A percentile compares a stretch with the other conserved stretches of the same genome.
These are phyloP conservation scores for Hygrophorus pudorinus DNA, from an alignment of 768 basidiomycete species.

Conservation along the genomic window DNA sequence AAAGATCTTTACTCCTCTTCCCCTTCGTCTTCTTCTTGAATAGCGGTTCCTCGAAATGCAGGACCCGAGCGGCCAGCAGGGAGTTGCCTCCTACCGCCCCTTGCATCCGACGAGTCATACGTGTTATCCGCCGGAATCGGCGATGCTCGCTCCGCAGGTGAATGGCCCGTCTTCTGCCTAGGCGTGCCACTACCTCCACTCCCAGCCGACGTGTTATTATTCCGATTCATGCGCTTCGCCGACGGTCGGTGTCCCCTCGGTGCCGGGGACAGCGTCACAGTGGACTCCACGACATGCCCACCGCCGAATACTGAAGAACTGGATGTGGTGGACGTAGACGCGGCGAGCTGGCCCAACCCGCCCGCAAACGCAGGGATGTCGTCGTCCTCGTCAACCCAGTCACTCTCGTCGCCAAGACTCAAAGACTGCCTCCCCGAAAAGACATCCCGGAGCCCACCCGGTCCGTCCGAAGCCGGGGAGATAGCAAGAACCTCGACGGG, in stretches of 20 bases:
- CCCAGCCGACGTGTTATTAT: conserved; percentile 15
- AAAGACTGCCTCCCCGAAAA: conserved; percentile 61
- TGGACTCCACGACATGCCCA: too few species aligned
- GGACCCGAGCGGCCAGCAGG: conserved; percentile 61
- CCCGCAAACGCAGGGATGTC: conserved; percentile 66
- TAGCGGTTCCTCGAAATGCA: conserved; percentile 59
- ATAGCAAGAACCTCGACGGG: conserved; percentile 75
- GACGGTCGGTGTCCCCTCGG: conserved; percentile 38
- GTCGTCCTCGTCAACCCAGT: conserved; percentile 87
- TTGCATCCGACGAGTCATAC: conserved; percentile 38
- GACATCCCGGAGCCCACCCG: conserved; percentile 59
- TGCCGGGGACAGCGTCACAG: conserved; percentile 10
- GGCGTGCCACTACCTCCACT: conserved; percentile 14
- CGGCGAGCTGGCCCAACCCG: conserved; percentile 60
- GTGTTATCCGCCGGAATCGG: conserved; percentile 45
- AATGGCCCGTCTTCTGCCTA: conserved; percentile 42
- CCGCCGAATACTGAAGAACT: too few species aligned
- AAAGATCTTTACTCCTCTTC: conserved; percentile 48
- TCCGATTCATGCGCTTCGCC: conserved; percentile 25
- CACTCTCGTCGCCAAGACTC: conserved; percentile 64
- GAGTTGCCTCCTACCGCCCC: conserved; percentile 57
- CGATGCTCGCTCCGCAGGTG: conserved; percentile 49
- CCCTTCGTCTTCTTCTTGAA: conserved; percentile 81
- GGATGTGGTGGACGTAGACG: conserved; percentile 8
- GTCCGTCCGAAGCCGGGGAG: conserved; percentile 37